Base-by-base conservation (phyloP, 257 asterid genomes). In the Nicotiana otophora region DNA sequence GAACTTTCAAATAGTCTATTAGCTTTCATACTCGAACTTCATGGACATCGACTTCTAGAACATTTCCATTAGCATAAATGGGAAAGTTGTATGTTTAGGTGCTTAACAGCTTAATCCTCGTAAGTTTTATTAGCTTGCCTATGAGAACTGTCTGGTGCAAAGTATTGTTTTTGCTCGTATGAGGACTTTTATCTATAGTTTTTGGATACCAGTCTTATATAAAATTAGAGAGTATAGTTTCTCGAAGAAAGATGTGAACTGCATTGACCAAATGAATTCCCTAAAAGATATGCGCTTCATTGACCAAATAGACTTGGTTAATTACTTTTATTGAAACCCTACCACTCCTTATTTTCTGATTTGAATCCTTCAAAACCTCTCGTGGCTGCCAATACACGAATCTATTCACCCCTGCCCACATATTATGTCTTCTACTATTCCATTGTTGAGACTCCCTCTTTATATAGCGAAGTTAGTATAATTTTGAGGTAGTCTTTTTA, bases 21-120 rank as follows among this genome's bases (percentile, higher is more conserved):
- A 69, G 60, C 58, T 82, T 36, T 51, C 53, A 31, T 84, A 28
- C 80, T 48, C 51, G 80, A 48, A 74, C 63, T 51, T 48, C 63
- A 51, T 48, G 16, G 15, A 51, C 23, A 15, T 51, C 28, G 9
- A 15, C 80, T 26, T 74, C 62, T 72, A 12, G 53, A 46, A 74
- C 63, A 51, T 74, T 26, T 4, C 80, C 80, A 75, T 74, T 51
- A 74, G 63, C 60, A 72, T 20, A 72, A 51, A 51, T 20, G 8
- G 26, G 62, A 75, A 55, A 61, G 39, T 72, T 46, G 36, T 72
- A 26, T 51, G 46, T 26, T 51, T 48, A 51, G 42, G 28, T 14
- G 16, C 63, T 51, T 51, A 51, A 5, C 46, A 48, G 46, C 53
- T 17, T 67, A 33, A 66, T 31, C 19, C 76, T 17, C 53, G 34